Percentiles rank a stretch among this genome's conserved stretches.
phyloP scores from a whole-genome alignment of 768 basidiomycete species.

The Xerocomus brunneocitrinus region DNA sequence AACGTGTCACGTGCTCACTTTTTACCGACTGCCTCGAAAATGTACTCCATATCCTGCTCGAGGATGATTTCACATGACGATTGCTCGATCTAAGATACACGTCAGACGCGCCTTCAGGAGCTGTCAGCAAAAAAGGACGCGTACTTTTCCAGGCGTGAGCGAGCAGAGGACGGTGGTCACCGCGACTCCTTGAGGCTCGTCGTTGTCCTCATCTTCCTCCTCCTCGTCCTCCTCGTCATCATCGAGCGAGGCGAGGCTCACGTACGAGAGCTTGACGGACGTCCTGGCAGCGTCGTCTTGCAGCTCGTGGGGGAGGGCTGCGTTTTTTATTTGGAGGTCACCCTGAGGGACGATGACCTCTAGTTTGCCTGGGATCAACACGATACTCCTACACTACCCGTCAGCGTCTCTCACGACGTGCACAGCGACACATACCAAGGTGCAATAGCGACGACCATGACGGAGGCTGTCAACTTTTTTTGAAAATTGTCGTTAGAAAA shows the following conservation, averaged over 20 bases:
- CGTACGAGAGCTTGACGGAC: slow-evolving; percentile 63
- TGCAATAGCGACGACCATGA: slow-evolving; percentile 60
- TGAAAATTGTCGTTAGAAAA: slow-evolving; percentile 1
- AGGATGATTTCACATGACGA: slow-evolving; percentile 65
- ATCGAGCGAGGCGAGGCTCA: slow-evolving; percentile 32
- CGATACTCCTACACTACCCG: slow-evolving; percentile 49
- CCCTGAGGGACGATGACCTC: slow-evolving; percentile 54
- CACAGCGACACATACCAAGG: slow-evolving; percentile 49
- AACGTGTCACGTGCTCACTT: slow-evolving; percentile 48
- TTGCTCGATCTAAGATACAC: slow-evolving; percentile 64
- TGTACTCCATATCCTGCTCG: slow-evolving; percentile 57
- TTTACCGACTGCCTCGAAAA: slow-evolving; percentile 72
- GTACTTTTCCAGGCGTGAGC: slow-evolving; percentile 77
- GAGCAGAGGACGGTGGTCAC: slow-evolving; percentile 66
- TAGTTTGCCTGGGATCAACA: slow-evolving; percentile 53
- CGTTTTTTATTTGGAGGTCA: slow-evolving; percentile 78
- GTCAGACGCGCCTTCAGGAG: slow-evolving; percentile 8
- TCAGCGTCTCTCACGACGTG: slow-evolving; percentile 4
- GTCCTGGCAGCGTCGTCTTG: slow-evolving; percentile 56
- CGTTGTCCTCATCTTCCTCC: slow-evolving; percentile 41
- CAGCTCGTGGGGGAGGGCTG: slow-evolving; percentile 72
- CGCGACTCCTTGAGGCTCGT: slow-evolving; percentile 35
- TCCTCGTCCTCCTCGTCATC: slow-evolving; percentile 43
- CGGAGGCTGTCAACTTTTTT: slow-evolving; percentile 5
- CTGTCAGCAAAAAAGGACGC: slow-evolving; percentile 9